These are phyloP conservation scores for Nematodospora anomalae DNA, from an alignment of 1,139 yeast species.

Conservation along the genomic window DNA sequence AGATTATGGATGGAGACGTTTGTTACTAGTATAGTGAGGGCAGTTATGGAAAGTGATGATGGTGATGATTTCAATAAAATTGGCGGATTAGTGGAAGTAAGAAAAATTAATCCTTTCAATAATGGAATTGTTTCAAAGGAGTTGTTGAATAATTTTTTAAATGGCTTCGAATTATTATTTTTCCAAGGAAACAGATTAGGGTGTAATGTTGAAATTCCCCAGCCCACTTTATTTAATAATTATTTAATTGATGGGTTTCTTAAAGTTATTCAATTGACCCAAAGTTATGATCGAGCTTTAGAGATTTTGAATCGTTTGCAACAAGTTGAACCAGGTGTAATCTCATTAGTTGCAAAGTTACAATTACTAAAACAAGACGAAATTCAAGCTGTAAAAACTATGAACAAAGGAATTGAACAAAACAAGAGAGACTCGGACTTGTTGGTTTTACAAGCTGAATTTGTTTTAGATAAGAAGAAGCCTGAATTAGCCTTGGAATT, in stretches of 20 bases:
- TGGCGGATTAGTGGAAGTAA: slow-evolving; percentile 53
- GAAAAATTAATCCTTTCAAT: slow-evolving; percentile 58
- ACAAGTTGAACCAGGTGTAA: slow-evolving; percentile 49
- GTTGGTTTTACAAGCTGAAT: slow-evolving; percentile 65
- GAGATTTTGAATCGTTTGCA: slow-evolving; percentile 47
- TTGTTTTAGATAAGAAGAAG: slow-evolving; percentile 64
- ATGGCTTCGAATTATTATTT: slow-evolving; percentile 61
- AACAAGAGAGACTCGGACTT: slow-evolving; percentile 65
- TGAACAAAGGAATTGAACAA: slow-evolving; percentile 58
- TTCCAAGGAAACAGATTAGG: slow-evolving; percentile 68
- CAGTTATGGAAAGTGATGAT: slow-evolving; percentile 69
- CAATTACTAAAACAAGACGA: slow-evolving; percentile 66
- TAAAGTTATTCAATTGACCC: slow-evolving; percentile 64
- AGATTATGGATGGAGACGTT: slow-evolving; percentile 67
- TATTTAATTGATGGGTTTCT: slow-evolving; percentile 75
- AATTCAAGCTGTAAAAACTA: slow-evolving; percentile 67
- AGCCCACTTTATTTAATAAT: slow-evolving; percentile 68
- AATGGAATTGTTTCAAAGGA: slow-evolving; percentile 39
- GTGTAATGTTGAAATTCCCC: slow-evolving; percentile 66
- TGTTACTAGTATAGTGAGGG: slow-evolving; percentile 63
- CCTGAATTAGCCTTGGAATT: slow-evolving; percentile 72
- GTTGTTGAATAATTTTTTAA: slow-evolving; percentile 55
- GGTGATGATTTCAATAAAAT: slow-evolving; percentile 48
- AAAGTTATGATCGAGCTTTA: slow-evolving; percentile 59
- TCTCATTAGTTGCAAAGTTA: slow-evolving; percentile 56